Base-by-base conservation (phyloP, 2,329 filamentous ascomycete species). In the Colletotrichum somersetense region DNA sequence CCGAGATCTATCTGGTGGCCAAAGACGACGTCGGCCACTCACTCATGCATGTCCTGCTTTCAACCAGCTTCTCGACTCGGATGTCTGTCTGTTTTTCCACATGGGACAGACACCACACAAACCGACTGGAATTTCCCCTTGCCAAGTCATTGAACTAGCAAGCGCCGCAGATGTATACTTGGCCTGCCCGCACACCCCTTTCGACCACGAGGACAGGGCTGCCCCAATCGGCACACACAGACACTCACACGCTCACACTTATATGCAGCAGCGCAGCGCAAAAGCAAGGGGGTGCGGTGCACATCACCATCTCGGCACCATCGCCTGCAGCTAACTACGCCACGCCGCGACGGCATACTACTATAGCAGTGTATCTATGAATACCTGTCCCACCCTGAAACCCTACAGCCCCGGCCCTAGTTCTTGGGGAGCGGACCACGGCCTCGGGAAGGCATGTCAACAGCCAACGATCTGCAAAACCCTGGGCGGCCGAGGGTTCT, bases 91-190 rank as follows among this genome's bases (percentile, higher is more conserved):
- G 30, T 38, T 38, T 38, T 38, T 38, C 35, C 30, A 2, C 26
- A 10, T 35, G 35, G 35, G 7, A 35, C 35, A 5, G 30, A 30
- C 30, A 30, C 30, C 2, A 38, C 35, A 23, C 38, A 38, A 53
- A 64, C 55, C n/a, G 56, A 44, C 23, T 33, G 33, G 26, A 33
- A 44, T 58, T 23, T n/a, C 57, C 42, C 40, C 5, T 7, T 16
- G 4, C 40, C 5, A 20, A 8, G 18, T 18, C 67, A 6, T 16
- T 57, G 33, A 8, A 42, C 40, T 64, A 73, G 40, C n/a, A 38
- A 55, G 40, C 72, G 68, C 72, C 64, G 68, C 50, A 26, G 35
- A 58, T 44, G 68, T 55, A 67, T 10, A 62, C 62, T 46, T 57
- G 58, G 58, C 57, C 11, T 18, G 12, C 46, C 20, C 40, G 30